These are phyloP conservation scores for Zasmidium angulare DNA, from an alignment of 2,329 filamentous ascomycete species.

Conservation along the genomic window DNA sequence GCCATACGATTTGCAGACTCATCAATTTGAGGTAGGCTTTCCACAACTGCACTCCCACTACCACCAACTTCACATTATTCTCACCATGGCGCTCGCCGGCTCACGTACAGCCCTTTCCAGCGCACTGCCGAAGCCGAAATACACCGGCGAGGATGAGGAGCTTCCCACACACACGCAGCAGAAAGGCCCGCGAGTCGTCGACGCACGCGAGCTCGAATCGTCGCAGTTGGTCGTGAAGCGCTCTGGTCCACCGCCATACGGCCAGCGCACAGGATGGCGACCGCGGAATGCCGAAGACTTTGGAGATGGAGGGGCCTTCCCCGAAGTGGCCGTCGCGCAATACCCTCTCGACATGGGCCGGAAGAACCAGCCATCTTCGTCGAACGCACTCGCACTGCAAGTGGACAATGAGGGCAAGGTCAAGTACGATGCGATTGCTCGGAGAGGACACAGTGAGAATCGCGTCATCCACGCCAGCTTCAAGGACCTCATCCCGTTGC, in stretches of 20 bases:
- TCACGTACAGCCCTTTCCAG: conserved; percentile 63
- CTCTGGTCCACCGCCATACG: conserved; percentile 83
- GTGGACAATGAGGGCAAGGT: conserved; percentile 90
- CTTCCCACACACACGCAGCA: conserved; percentile 68
- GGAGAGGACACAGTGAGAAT: conserved; percentile 79
- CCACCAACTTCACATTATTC: not conserved
- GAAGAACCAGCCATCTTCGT: conserved; percentile 63
- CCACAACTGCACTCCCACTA: not conserved
- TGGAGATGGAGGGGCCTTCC: conserved; percentile 93
- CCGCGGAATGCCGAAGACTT: conserved; percentile 88
- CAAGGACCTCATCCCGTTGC: conserved; percentile 91
- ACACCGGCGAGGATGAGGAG: conserved; percentile 86
- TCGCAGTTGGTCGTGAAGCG: conserved; percentile 81
- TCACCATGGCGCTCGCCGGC: conserved; percentile 21
- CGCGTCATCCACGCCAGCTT: conserved; percentile 92
- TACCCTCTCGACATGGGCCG: conserved; percentile 95
- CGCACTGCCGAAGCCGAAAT: conserved; percentile 84
- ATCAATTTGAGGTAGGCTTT: conserved; percentile 1
- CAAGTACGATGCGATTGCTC: conserved; percentile 93
- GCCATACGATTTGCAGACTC: not conserved
- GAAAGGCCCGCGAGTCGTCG: conserved; percentile 79
- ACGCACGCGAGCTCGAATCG: conserved; percentile 76
- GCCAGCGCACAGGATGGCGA: conserved; percentile 84
- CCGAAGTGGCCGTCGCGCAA: conserved; percentile 88
- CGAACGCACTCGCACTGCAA: conserved; percentile 88